Percentiles rank a stretch among this genome's conserved stretches.
Evolutionary conservation across 2,329 filamentous ascomycete genomes (phyloP).

Genomic region (Aquanectria penicillioides): DNA sequence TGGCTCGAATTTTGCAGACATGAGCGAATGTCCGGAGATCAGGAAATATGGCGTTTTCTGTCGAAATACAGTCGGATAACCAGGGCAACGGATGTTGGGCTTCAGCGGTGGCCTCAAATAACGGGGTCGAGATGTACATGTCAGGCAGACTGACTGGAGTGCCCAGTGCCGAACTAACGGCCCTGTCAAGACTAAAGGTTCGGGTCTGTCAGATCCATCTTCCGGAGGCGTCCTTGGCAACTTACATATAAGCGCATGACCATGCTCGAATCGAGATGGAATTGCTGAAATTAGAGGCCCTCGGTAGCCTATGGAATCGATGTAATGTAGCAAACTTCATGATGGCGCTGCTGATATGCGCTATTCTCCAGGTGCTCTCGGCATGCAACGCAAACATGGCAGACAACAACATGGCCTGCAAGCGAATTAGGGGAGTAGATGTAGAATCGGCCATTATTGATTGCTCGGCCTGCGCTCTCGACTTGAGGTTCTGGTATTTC

Average conservation of each 20-base stretch:
- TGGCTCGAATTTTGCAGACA: background rate
- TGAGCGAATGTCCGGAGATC: constrained; percentile 3
- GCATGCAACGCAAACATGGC: constrained; percentile 10
- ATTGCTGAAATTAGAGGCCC: background rate
- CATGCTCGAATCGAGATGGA: background rate
- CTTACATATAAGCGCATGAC: constrained; percentile 3
- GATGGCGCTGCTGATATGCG: background rate
- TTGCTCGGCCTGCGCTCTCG: constrained; percentile 4
- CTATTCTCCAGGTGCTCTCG: constrained; percentile 6
- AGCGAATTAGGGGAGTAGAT: background rate
- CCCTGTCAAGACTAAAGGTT: constrained; percentile 1
- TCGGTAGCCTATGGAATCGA: background rate
- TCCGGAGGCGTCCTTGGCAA: too few species aligned
- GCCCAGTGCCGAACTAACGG: background rate
- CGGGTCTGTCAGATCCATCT: too few species aligned
- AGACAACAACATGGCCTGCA: constrained; percentile 10
- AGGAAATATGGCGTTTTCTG: background rate
- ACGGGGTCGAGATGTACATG: constrained; percentile 3
- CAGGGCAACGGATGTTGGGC: background rate
- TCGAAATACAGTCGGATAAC: background rate
- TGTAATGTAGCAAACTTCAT: constrained; percentile 5
- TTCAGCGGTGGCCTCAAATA: background rate
- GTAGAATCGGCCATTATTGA: constrained; percentile 5
- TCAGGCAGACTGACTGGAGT: constrained; percentile 5
- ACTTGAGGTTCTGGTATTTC: constrained; percentile 9